phyloP scores from a whole-genome alignment of 768 basidiomycete genomes.

The Wakefieldia striispora region DNA sequence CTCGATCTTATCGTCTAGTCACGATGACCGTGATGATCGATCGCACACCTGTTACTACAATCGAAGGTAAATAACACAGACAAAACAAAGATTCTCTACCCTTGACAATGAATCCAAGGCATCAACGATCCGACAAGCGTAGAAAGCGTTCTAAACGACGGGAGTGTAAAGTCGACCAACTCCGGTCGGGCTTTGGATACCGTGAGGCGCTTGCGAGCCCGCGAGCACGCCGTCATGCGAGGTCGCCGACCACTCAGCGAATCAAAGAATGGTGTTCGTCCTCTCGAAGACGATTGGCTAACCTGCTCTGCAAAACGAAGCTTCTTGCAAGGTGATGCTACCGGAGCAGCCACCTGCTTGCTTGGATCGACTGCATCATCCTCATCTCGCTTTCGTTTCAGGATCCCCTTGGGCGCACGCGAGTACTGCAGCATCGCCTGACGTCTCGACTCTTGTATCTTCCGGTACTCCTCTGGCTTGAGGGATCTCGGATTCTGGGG shows the following conservation, averaged over 20 bases:
- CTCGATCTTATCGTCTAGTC: too few relatives aligned
- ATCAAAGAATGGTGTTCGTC: slow-evolving; percentile 15
- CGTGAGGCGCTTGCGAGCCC: slow-evolving; percentile 14
- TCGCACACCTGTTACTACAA: neutral
- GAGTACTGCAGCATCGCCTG: slow-evolving; percentile 28
- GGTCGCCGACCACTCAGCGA: slow-evolving; percentile 15
- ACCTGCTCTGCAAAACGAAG: slow-evolving; percentile 20
- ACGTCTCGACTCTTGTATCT: slow-evolving; percentile 23
- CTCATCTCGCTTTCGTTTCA: slow-evolving; percentile 29
- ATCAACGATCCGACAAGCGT: slow-evolving; percentile 31
- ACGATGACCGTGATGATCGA: too few relatives aligned
- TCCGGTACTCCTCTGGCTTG: slow-evolving; percentile 22
- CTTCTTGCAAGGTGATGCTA: slow-evolving; percentile 17
- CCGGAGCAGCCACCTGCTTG: neutral
- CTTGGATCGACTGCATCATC: slow-evolving; percentile 10
- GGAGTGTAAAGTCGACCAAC: slow-evolving; percentile 30
- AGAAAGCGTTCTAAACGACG: slow-evolving; percentile 32
- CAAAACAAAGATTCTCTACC: neutral
- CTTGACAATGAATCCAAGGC: slow-evolving; percentile 26
- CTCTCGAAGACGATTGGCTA: slow-evolving; percentile 1
- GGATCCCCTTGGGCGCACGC: slow-evolving; percentile 25
- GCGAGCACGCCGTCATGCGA: slow-evolving; percentile 11
- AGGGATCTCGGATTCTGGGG: slow-evolving; percentile 20
- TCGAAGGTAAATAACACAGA: neutral
- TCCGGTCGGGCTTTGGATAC: slow-evolving; percentile 12